These are phyloP conservation scores for Candida manassasensis DNA, from an alignment of 805 yeast genomes.

Conservation along the genomic window DNA sequence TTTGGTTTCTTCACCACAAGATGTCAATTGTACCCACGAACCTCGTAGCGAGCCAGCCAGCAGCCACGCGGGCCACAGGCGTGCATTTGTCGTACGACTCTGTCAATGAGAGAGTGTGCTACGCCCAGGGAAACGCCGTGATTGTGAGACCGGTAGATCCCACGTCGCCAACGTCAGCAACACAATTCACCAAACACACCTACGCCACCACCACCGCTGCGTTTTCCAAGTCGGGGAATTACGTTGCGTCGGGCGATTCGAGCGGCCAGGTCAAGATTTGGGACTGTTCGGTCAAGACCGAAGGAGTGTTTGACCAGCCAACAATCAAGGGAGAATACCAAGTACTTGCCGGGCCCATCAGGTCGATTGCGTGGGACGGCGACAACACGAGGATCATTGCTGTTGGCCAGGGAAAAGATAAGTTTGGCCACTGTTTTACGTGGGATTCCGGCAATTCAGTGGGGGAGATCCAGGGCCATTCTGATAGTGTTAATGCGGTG, in stretches of 20 bases:
- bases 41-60: constrained; percentile 45
- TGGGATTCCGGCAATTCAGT: constrained; percentile 96
- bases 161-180: constrained; percentile 39
- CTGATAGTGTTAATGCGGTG: constrained; percentile 78
- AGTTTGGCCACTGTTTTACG: constrained; percentile 87
- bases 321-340: constrained; percentile 74
- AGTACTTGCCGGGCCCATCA: constrained; percentile 75
- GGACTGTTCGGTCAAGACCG: constrained; percentile 45
- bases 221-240: constrained; percentile 86
- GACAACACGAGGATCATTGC: constrained; percentile 84
- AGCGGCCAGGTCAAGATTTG: constrained; percentile 87
- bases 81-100: constrained; percentile 74
- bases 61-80: constrained; percentile 65
- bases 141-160: constrained; percentile 60
- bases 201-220: constrained; percentile 74
- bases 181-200: constrained; percentile 73
- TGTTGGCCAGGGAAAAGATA: constrained; percentile 90
- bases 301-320: constrained; percentile 44
- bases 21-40: background rate
- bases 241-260: constrained; percentile 88
- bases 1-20: no score
- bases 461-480: constrained; percentile 93
- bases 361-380: constrained; percentile 86
- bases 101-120: constrained; percentile 65
- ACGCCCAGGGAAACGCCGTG: constrained; percentile 77